Conservation (phyloP, 805 yeast species). For the Candida alai region DNA sequence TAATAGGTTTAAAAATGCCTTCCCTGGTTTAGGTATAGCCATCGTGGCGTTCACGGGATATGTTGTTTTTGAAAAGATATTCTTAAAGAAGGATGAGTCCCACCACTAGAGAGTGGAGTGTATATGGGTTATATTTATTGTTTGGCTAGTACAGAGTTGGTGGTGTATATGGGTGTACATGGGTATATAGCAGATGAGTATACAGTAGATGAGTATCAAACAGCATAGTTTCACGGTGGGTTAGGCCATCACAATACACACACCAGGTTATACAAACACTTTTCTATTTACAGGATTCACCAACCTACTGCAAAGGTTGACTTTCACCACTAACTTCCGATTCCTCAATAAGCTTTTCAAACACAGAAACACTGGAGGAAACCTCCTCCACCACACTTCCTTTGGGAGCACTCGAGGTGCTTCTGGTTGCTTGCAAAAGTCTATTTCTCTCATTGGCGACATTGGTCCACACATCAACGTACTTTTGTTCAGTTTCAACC, state of each 20-base stretch:
- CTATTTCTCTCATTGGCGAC: conserved; percentile 66
- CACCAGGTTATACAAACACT: neutral
- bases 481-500: conserved; percentile 63
- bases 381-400: conserved; percentile 17
- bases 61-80: conserved; percentile 56
- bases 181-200: too few relatives aligned
- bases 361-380: conserved; percentile 12
- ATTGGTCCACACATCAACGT: conserved; percentile 68
- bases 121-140: too few relatives aligned
- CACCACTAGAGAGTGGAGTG: too few relatives aligned
- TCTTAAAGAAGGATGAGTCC: conserved; percentile 35
- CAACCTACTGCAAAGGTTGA: neutral
- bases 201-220: too few relatives aligned
- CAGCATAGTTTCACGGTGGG: conserved; percentile 7
- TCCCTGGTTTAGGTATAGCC: conserved; percentile 82
- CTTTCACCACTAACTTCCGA: conserved; percentile 3
- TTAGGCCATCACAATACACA: neutral
- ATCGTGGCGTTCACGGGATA: conserved; percentile 69
- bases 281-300: conserved; percentile 4
- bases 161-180: too few relatives aligned
- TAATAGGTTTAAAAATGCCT: conserved; percentile 63
- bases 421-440: conserved; percentile 44
- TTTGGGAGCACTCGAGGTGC: conserved; percentile 19
- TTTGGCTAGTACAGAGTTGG: too few relatives aligned
- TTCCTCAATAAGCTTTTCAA: conserved; percentile 13